These are phyloP conservation scores for Saccharomycopsis amapae DNA, from an alignment of 805 yeast genomes.

Conservation along the genomic window DNA sequence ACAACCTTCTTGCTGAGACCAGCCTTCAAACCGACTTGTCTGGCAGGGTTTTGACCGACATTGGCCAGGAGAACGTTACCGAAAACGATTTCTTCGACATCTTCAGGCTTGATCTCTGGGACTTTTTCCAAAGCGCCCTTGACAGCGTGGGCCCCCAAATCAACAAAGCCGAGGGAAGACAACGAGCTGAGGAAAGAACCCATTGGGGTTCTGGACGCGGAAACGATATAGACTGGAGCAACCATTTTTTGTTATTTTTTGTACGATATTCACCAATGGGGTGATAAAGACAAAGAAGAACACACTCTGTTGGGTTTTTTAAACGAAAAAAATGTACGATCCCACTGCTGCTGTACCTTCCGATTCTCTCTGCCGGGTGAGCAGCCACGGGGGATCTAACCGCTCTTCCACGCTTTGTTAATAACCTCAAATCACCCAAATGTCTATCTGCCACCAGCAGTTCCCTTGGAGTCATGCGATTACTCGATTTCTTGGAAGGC, in stretches of 20 bases:
- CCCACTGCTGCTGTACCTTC: too few relatives aligned
- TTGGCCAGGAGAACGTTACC: slow-evolving; percentile 93
- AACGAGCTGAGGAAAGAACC: slow-evolving; percentile 89
- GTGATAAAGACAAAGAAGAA: background rate
- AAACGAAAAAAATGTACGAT: background rate
- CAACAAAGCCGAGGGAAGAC: slow-evolving; percentile 67
- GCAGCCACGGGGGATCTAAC: too few relatives aligned
- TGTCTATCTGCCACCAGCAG: too few relatives aligned
- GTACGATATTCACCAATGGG: too few relatives aligned
- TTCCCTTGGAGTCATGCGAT: too few relatives aligned
- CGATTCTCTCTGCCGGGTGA: too few relatives aligned
- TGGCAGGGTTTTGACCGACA: slow-evolving; percentile 95
- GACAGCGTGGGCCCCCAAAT: slow-evolving; percentile 89
- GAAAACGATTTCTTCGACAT: slow-evolving; percentile 83
- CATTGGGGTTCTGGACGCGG: slow-evolving; percentile 91
- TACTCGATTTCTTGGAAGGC: too few relatives aligned
- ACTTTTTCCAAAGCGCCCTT: slow-evolving; percentile 79
- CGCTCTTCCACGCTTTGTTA: too few relatives aligned
- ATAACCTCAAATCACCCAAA: too few relatives aligned
- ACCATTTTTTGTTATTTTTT: slow-evolving; percentile 10
- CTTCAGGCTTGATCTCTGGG: slow-evolving; percentile 68
- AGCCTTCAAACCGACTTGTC: slow-evolving; percentile 90
- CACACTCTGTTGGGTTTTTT: background rate
- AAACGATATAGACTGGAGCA: slow-evolving; percentile 71
- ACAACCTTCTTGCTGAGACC: slow-evolving; percentile 76